phyloP scores from a whole-genome alignment of 1,284 basidiomycete species.

The Moniliella sp. region DNA sequence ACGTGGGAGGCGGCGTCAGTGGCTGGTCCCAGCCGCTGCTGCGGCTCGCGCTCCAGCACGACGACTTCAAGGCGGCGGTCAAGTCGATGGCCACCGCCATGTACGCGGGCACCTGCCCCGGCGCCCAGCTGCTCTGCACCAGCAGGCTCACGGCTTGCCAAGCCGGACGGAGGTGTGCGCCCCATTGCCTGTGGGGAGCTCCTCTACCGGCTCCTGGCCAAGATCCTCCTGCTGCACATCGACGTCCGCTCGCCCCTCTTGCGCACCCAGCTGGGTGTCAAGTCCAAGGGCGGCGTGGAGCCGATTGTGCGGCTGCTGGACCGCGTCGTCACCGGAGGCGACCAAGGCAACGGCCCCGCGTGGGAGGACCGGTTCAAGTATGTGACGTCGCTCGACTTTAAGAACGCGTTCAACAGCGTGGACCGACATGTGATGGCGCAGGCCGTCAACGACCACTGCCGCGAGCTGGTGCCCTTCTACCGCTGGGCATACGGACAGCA shows the following conservation, averaged over 20 bases:
- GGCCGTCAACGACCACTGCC: neutral
- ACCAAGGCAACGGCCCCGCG: too few relatives aligned
- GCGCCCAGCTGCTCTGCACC: neutral
- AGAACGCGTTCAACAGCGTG: neutral
- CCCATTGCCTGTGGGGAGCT: neutral
- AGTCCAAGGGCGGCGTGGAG: neutral
- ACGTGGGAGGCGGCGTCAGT: neutral
- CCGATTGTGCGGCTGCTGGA: neutral
- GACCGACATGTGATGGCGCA: neutral
- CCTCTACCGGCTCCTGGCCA: neutral
- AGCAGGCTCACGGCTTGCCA: neutral
- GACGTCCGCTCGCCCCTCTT: neutral
- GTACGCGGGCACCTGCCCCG: neutral
- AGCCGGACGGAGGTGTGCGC: neutral
- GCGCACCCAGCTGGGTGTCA: neutral
- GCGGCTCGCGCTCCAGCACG: neutral
- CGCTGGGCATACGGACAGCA: neutral
- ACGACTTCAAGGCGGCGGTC: neutral
- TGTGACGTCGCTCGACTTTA: neutral
- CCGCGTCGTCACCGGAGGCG: neutral
- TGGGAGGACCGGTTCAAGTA: neutral
- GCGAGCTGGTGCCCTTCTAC: neutral
- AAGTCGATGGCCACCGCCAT: neutral
- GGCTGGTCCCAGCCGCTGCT: neutral
- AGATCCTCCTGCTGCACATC: neutral